Evolutionary conservation across 1,284 basidiomycete genomes (phyloP).

Genomic region (Anthracocystis setariae): DNA sequence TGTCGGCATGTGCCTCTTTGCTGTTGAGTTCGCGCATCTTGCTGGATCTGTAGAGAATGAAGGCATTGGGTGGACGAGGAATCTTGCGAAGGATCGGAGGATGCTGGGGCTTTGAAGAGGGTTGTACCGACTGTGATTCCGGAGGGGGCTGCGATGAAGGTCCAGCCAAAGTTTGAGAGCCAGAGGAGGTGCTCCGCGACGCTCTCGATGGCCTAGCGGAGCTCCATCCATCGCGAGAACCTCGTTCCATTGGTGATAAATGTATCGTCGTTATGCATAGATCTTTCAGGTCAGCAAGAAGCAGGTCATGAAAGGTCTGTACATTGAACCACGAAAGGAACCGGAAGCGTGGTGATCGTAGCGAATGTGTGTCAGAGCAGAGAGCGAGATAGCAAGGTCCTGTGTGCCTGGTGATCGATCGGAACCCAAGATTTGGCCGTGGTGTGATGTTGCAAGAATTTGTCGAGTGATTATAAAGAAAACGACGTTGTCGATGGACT

Average conservation of each 20-base stretch:
- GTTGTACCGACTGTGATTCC: background rate
- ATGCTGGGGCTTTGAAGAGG: background rate
- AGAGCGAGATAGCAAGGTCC: too few relatives aligned
- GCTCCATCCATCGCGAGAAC: conserved; percentile 5
- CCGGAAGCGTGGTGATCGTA: too few relatives aligned
- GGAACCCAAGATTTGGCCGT: too few relatives aligned
- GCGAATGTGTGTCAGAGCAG: too few relatives aligned
- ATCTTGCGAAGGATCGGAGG: conserved; percentile 29
- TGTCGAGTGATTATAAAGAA: background rate
- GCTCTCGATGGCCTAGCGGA: conserved; percentile 5
- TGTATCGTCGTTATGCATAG: too few relatives aligned
- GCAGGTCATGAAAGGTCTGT: background rate
- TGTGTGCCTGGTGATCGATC: too few relatives aligned
- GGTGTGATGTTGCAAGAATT: too few relatives aligned
- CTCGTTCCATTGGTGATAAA: conserved; percentile 10
- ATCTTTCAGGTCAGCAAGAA: too few relatives aligned
- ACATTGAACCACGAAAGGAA: too few relatives aligned
- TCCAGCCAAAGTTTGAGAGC: conserved; percentile 18
- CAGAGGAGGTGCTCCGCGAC: conserved; percentile 6
- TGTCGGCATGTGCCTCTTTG: background rate
- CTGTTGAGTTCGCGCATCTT: conserved; percentile 30
- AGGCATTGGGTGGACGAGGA: conserved; percentile 42
- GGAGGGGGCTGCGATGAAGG: background rate
- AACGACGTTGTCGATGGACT: background rate
- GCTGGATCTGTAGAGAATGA: conserved; percentile 39